Evolutionary conservation across 75 land plant genomes (phyloP), one percentile per base, ranked within the genome.

Genomic region (Pinus albicaulis): DNA sequence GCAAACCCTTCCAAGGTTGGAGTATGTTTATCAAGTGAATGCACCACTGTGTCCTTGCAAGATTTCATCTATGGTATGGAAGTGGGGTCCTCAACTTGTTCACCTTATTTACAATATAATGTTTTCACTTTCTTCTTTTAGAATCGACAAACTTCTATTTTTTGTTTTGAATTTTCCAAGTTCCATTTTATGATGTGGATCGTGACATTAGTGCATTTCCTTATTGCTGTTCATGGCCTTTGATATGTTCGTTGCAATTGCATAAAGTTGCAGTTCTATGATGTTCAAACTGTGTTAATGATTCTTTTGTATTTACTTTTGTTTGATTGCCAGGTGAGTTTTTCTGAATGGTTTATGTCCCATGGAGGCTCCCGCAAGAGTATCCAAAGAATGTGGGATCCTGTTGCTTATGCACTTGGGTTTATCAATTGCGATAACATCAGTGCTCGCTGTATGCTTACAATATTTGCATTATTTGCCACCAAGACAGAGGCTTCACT

Each of bases 361-460:
- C 93, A 94, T 80, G 99, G 99, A 61, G 99, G 99, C 5, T 92
- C 93, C 19, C 94, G 98, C 41, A 59, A 60, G 76, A 96, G 99
- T 69, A 96, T 96, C 76, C 89, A 86, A 78, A 85, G 95, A 80
- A 89, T 96, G 98, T 96, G 99, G 99, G 99, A 96, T 76, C 99
- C 99, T 76, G 94, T 96, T 76, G 99, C 99, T 48, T 96, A 96
- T 86, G 99, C 99, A 71, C 91, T 96, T 63, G 99, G 99, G 22
- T 96, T 96, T 74, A 92, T 96, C 72, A 93, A 96, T 76, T 96
- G 99, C 86, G 99, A 96, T 73, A 94, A 92, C 65, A 96, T 96
- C 48, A 96, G 99, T 85, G 99, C 99, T 59, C 93, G 99, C 14
- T 96, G 99, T 72, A 96, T 96, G 99, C 92, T 96, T 55, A 96